These are phyloP conservation scores for Cryptococcus sp. DNA, from an alignment of 1,284 basidiomycete genomes.

Conservation along the genomic window DNA sequence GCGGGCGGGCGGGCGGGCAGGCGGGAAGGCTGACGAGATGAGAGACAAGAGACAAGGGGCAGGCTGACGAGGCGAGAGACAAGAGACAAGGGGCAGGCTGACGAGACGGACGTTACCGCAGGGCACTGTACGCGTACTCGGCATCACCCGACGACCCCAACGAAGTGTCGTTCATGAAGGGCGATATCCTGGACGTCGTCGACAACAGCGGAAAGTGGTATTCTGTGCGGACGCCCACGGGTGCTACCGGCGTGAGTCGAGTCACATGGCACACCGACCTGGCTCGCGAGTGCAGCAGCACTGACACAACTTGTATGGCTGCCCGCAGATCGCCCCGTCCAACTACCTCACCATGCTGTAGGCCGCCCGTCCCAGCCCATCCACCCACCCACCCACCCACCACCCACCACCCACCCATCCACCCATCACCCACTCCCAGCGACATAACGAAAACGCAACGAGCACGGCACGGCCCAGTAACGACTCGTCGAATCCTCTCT, in stretches of 20 bases:
- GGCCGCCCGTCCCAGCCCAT: no score
- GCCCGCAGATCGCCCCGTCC: conserved; percentile 47
- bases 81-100: no score
- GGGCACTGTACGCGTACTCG: conserved; percentile 60
- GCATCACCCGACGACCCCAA: conserved; percentile 93
- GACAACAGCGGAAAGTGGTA: conserved; percentile 95
- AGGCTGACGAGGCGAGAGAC: not conserved
- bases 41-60: no score
- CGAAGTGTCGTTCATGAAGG: conserved; percentile 91
- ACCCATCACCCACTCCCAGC: not conserved
- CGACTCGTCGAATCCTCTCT: not conserved
- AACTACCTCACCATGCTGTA: conserved; percentile 43
- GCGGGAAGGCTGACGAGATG: not conserved
- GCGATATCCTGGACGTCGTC: conserved; percentile 87
- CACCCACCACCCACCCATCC: not conserved
- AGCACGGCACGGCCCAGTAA: not conserved
- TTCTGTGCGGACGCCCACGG: conserved; percentile 84
- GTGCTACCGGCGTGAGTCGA: conserved; percentile 62
- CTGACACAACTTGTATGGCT: not conserved
- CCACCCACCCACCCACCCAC: no score
- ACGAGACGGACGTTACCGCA: conserved; percentile 6
- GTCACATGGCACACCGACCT: not conserved
- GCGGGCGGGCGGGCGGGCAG: no score
- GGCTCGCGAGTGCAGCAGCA: not conserved
- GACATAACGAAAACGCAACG: conserved; percentile 10